These are phyloP conservation scores for Bjerkandera adusta DNA, from an alignment of 1,284 basidiomycete species.

Conservation along the genomic window DNA sequence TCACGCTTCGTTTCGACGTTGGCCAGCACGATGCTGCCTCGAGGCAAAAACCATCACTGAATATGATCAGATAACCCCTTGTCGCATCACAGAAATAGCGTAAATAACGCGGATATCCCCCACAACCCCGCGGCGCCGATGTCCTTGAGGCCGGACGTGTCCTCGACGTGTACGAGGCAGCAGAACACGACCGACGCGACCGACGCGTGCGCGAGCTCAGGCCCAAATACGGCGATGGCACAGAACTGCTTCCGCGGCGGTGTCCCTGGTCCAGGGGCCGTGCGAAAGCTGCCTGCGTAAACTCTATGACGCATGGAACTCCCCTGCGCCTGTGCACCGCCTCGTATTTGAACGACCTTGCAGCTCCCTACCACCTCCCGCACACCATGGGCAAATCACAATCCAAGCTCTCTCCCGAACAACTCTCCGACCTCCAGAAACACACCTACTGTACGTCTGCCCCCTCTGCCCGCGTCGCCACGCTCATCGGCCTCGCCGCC, in stretches of 20 bases:
- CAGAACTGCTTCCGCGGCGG: conserved; percentile 9
- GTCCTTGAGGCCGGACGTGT: no score
- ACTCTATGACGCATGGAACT: conserved; percentile 10
- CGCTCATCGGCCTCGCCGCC: conserved; percentile 23
- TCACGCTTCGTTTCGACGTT: conserved; percentile 31
- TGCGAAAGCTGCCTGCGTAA: conserved; percentile 8
- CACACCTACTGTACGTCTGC: conserved; percentile 90
- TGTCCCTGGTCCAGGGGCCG: conserved; percentile 8
- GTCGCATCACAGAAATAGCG: no score
- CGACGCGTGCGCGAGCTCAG: no score
- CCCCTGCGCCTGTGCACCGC: conserved; percentile 11
- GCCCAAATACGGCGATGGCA: no score
- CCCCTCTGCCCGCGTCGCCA: conserved; percentile 12
- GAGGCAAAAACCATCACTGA: conserved; percentile 31
- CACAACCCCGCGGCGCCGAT: no score
- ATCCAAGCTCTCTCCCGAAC: conserved; percentile 93
- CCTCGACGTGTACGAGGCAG: no score
- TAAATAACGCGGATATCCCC: no score
- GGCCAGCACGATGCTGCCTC: conserved; percentile 28
- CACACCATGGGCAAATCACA: conserved; percentile 91
- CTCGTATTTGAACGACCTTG: conserved; percentile 3
- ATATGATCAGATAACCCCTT: conserved; percentile 21
- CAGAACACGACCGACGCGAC: no score
- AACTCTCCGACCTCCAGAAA: conserved; percentile 95
- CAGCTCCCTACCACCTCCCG: conserved; percentile 10